Base-by-base conservation (phyloP, 2,329 filamentous ascomycete species). In the Colletotrichum shisoi region DNA sequence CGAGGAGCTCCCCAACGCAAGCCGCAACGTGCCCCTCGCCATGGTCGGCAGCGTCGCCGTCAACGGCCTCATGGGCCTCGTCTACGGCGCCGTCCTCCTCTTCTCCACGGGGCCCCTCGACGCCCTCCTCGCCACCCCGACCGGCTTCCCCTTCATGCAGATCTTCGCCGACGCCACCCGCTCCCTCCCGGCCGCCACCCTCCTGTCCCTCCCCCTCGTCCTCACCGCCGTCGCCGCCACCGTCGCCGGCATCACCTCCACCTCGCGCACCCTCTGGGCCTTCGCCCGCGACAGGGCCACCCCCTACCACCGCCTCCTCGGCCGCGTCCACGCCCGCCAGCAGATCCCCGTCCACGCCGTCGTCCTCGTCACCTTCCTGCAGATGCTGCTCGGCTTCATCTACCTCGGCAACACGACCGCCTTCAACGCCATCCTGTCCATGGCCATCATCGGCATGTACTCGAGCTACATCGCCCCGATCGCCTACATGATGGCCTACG, bases 11-110 rank as follows among this genome's bases (percentile, higher is more conserved):
- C 76, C 74, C 3, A 65, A 77, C 19, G 73, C 76, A 0, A 74
- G 71, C n/a, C 73, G 75, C 0, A 74, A 77, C 24, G 76, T 78
- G 0, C 76, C 76, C 0, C 42, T 76, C 5, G 76, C 76, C 6
- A 78, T 78, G 75, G 70, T 78, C 0, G 75, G 76, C 4, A 76
- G 73, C 45, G 74, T 76, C 2, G 58, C 76, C 0, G 71, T 81
- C 44, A 84, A 84, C 57, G 82, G 81, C 0, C 56, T 83, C 1
- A 77, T 84, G 54, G 82, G 81, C 3, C 73, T 84, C 1, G 73
- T 74, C 3, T 83, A 79, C 68, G 75, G 74, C 39, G 74, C 82
- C 59, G 72, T 82, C 6, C 71, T 84, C 0, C 73, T 84, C 1
- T 85, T 79, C 71, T 79, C 76, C 1, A 76, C 81, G 0, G 79